phyloP scores from a whole-genome alignment of 371 early-diverging fungal species.

The Mortierella sp. region DNA sequence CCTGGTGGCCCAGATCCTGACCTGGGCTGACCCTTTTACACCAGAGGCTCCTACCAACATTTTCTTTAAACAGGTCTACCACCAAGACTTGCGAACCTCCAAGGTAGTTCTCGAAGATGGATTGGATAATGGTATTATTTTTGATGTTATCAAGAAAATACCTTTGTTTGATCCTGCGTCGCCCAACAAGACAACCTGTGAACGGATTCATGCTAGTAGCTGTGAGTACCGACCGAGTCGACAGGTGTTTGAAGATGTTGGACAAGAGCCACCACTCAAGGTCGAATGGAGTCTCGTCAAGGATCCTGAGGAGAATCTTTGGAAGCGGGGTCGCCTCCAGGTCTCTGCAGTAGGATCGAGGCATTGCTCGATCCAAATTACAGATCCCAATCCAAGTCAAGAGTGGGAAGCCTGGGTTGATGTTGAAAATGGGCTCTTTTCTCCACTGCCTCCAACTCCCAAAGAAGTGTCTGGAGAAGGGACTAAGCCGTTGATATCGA shows the following conservation, averaged over 20 bases:
- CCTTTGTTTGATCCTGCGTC: not conserved
- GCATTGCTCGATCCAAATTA: conserved; percentile 23
- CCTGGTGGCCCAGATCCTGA: conserved; percentile 14
- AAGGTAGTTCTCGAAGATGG: conserved; percentile 16
- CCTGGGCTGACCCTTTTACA: conserved; percentile 24
- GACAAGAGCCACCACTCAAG: conserved; percentile 22
- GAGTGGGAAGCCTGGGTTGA: conserved; percentile 35
- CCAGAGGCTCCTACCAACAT: conserved; percentile 17
- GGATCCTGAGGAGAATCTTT: conserved; percentile 1
- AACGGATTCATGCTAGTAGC: conserved; percentile 16
- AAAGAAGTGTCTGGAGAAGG: not conserved
- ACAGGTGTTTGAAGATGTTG: conserved; percentile 46
- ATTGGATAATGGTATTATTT: conserved; percentile 16
- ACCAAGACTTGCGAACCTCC: conserved; percentile 32
- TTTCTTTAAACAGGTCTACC: conserved; percentile 30
- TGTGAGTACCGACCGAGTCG: conserved; percentile 26
- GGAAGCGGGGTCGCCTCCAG: conserved; percentile 28
- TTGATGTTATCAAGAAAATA: conserved; percentile 24
- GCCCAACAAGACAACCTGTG: not conserved
- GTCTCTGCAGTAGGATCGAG: conserved; percentile 37
- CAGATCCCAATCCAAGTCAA: conserved; percentile 19
- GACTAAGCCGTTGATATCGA: not conserved
- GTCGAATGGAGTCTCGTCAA: conserved; percentile 15
- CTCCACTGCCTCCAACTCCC: not conserved
- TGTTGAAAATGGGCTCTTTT: not conserved